Evolutionary conservation across 495 filamentous ascomycete genomes (phyloP).

Genomic region (Cercophora newfieldiana): DNA sequence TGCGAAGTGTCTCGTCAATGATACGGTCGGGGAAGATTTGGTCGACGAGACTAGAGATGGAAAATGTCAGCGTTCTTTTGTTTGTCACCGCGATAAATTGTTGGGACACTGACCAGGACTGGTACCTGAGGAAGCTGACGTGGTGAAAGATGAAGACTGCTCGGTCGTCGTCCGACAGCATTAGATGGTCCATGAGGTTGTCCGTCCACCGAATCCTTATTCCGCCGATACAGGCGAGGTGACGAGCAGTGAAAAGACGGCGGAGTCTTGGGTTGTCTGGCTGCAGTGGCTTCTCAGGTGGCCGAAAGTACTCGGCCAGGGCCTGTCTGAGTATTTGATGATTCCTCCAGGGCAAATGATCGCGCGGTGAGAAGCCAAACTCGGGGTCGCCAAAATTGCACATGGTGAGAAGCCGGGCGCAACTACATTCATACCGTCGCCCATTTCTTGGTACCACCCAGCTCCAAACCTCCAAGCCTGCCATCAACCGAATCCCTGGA

Average conservation of each 20-base stretch:
- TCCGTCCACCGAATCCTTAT: slow-evolving; percentile 42
- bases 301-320: slow-evolving; percentile 6
- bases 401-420: slow-evolving; percentile 15
- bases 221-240: slow-evolving; percentile 33
- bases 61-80: no score
- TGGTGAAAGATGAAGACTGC: slow-evolving; percentile 46
- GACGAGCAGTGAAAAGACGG: slow-evolving; percentile 20
- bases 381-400: slow-evolving; percentile 1
- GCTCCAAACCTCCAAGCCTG: neutral
- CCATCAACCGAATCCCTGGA: neutral
- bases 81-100: neutral
- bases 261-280: slow-evolving; percentile 16
- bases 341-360: slow-evolving; percentile 4
- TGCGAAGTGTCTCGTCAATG: neutral
- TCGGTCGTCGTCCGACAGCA: slow-evolving; percentile 39
- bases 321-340: slow-evolving; percentile 14
- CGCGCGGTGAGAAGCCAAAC: slow-evolving; percentile 4
- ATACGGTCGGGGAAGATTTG: neutral
- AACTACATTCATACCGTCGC: neutral
- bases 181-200: slow-evolving; percentile 47
- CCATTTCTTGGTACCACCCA: neutral
- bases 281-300: neutral
- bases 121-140: slow-evolving; percentile 34
- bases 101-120: slow-evolving; percentile 8
- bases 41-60: neutral